Evolutionary conservation across 805 yeast genomes (phyloP).

Genomic region (Saccharomycopsis synnaedendra): DNA sequence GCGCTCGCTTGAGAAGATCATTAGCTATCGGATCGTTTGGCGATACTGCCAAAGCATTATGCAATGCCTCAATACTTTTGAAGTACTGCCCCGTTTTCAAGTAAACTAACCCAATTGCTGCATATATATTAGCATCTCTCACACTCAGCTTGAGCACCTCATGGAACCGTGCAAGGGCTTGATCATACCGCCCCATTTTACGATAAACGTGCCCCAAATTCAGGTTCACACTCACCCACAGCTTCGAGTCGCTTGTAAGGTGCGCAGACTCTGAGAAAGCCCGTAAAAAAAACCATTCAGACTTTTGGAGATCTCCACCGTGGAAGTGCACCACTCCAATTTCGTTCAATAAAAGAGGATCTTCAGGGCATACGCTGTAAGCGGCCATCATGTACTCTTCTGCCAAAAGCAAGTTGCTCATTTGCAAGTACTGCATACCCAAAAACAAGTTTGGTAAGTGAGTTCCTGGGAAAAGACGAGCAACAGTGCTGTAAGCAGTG

Average conservation of each 20-base stretch:
- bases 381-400: slow-evolving; percentile 77
- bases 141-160: slow-evolving; percentile 62
- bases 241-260: slow-evolving; percentile 66
- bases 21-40: slow-evolving; percentile 79
- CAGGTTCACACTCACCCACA: slow-evolving; percentile 77
- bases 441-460: slow-evolving; percentile 82
- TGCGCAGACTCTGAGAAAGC: slow-evolving; percentile 62
- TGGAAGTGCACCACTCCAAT: slow-evolving; percentile 88
- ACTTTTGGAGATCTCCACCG: slow-evolving; percentile 49
- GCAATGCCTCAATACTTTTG: slow-evolving; percentile 67
- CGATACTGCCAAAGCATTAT: slow-evolving; percentile 66
- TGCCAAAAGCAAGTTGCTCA: slow-evolving; percentile 72
- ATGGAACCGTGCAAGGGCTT: slow-evolving; percentile 65
- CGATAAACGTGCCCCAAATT: slow-evolving; percentile 87
- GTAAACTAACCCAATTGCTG: slow-evolving; percentile 79
- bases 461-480: slow-evolving; percentile 80
- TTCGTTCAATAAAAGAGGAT: slow-evolving; percentile 84
- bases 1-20: slow-evolving; percentile 71
- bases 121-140: slow-evolving; percentile 60
- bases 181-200: slow-evolving; percentile 44
- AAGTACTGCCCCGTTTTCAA: slow-evolving; percentile 53
- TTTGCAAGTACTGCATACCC: slow-evolving; percentile 93
- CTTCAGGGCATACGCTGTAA: slow-evolving; percentile 66
- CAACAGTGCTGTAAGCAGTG: slow-evolving; percentile 93
- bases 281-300: slow-evolving; percentile 58